Conservation (phyloP, 176 grass and related monocot species). For the Musa acuminata region DNA sequence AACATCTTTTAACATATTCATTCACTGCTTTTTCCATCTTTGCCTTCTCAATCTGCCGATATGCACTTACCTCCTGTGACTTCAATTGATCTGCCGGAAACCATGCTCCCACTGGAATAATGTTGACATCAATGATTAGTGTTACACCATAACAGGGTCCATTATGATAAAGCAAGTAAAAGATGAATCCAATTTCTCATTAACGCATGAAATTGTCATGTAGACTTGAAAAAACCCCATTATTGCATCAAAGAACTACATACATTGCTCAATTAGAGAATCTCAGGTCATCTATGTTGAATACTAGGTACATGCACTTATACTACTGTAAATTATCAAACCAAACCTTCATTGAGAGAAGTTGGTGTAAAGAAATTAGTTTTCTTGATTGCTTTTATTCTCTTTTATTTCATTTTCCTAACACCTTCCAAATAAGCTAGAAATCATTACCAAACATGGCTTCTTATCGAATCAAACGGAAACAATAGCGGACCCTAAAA, state of each 20-base stretch:
- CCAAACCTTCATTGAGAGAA: too few relatives aligned
- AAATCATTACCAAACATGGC: too few relatives aligned
- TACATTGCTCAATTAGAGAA: neutral
- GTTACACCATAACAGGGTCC: neutral
- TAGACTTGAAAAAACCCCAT: neutral
- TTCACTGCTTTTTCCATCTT: slow-evolving; percentile 42
- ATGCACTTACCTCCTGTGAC: slow-evolving; percentile 53
- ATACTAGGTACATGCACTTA: neutral
- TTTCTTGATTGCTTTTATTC: too few relatives aligned
- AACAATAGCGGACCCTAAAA: too few relatives aligned
- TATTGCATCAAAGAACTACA: neutral
- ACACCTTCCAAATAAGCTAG: too few relatives aligned
- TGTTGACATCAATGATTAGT: slow-evolving; percentile 13
- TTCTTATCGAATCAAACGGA: too few relatives aligned
- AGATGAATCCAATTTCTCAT: neutral
- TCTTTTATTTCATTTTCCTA: too few relatives aligned
- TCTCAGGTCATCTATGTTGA: neutral
- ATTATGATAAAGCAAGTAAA: neutral
- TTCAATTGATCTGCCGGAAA: slow-evolving; percentile 69
- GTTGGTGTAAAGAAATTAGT: too few relatives aligned
- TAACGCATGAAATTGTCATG: neutral
- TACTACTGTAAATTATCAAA: neutral
- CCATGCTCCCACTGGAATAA: slow-evolving; percentile 70
- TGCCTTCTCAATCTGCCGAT: slow-evolving; percentile 39
- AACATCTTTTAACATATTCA: slow-evolving; percentile 50